Base-by-base conservation (phyloP, 805 yeast species). In the Candida namnaoensis region DNA sequence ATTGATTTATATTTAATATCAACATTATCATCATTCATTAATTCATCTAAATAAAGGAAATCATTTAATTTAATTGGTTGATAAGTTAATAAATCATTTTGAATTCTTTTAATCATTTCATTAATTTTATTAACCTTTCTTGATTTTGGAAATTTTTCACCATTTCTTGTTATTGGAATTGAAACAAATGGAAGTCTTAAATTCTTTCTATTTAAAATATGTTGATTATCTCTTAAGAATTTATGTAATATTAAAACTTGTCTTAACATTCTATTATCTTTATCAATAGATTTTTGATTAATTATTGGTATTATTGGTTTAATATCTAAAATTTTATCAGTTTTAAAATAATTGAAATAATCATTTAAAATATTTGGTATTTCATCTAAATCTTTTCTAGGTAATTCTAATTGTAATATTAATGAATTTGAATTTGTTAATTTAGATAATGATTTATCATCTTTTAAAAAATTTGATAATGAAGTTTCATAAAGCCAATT, bases 401-500 rank as follows among this genome's bases (percentile, higher is more conserved):
- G 19, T 19, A 19, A 19, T 19, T 19, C 19, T 19, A 19, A 19
- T 19, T 19, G 19, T 19, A 19, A 19, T 19, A 19, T 19, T 19
- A 19, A 19, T 19, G 19, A 19, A 19, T 19, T 19, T 19, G 19
- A 19, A 19, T 19, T 19, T 19, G 19, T 19, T 19, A 19, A 19
- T 2, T 19, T 24, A 9, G 42, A 46, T 15, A 48, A 24, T 5
- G 52, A 38, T 25, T 44, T 41, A 19, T 39, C 41, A 24, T 43
- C 36, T 3, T 41, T 36, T 10, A 46, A 35, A 4, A 50, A 32
- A 6, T 46, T 34, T 1, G 35, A 45, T 7, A 45, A 13, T 3
- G 45, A 34, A n/a, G 42, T 39, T 33, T 52, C 53, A 28, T 36
- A n/a, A 1, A 57, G 59, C 59, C 59, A 53, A 15, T 39, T 38